Base-by-base conservation (phyloP, 2,329 filamentous ascomycete species). In the Alternaria conjuncta region DNA sequence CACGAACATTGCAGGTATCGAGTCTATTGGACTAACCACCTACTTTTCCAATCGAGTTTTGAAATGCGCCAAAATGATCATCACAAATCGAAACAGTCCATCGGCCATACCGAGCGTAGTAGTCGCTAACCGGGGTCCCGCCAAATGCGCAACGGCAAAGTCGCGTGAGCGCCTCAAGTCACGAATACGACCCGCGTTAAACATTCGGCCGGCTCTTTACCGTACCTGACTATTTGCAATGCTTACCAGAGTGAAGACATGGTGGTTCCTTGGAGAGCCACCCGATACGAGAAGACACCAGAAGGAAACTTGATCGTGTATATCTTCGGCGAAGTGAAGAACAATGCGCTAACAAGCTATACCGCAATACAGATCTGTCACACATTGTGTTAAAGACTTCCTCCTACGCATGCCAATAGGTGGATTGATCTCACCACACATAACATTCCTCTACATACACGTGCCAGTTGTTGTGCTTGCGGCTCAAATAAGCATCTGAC, bases 401-500 rank as follows among this genome's bases (percentile, higher is more conserved):
- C 20, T 32, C 32, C 23, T 46, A 41, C 30, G 13, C 41, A 51
- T 23, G 50, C 26, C 6, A 30, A 32, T n/a, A 53, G 6, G 45
- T 54, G 60, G 46, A 20, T 26, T 10, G 26, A 41, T 44, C 23
- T n/a, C 51, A 25, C n/a, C 18, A 47, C 51, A 62, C 51, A 51
- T 59, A 63, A 53, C 47, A 25, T 47, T 25, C 58, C 53, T 51
- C 54, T 50, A 46, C 63, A 46, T 58, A 63, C 49, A 61, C 41
- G 59, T 65, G 65, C 50, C 56, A 57, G 59, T 61, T 59, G 67
- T 67, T 50, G 62, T 72, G 67, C 67, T 70, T 77, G 76, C 66
- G 74, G 75, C 76, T 79, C 74, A 71, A 65, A 72, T 71, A 78
- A 77, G 73, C 70, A 72, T 79, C 76, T 79, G 71, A 79, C 76